Evolutionary conservation across 2,329 filamentous ascomycete genomes (phyloP), one percentile per base, ranked within the genome.

Genomic region (Cryphonectria parasitica): DNA sequence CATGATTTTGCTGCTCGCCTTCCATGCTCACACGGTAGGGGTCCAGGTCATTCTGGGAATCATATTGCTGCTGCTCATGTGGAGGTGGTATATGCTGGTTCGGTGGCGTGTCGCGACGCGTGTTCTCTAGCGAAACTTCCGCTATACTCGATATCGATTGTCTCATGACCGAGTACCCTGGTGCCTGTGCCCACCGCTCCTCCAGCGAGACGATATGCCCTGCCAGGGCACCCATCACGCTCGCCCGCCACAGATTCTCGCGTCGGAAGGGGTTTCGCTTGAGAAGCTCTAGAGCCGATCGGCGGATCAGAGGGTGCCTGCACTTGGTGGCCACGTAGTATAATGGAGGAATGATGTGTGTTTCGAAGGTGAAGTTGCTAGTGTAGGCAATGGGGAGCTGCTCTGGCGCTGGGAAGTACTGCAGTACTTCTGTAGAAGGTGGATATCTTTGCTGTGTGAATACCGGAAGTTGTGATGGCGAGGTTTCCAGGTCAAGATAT

Each of bases 251-350:
- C 0, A 83, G 71, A 34, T 81, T 82, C 73, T 83, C 82, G 5
- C 79, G 74, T 8, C 80, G 75, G 31, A 61, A 72, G 3, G 72
- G 70, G 19, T 77, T 74, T 11, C 71, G 75, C 15, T 72, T 75
- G 17, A 83, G 74, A 10, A 83, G 74, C 7, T 76, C 75, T 0
- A 81, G 71, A 0, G 82, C 82, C 5, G 81, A 79, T 3, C 80
- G 76, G 11, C 81, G 73, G 4, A 82, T 75, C 5, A 79, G 74
- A 0, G 78, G 85, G 71, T 83, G 82, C 0, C 81, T 76, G 62
- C 79, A 83, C 66, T 81, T 81, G 34, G 74, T 75, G 1, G 76
- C 79, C 5, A 79, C 78, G 74, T 79, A 83, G 73, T 81, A 82
- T 0, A 83, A 71, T 0, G 81, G 79, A 0, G 81, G 78, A 4